Evolutionary conservation across 768 basidiomycete species (phyloP), one percentile per base, ranked within the genome.

Genomic region (Floccularia luteovirens): DNA sequence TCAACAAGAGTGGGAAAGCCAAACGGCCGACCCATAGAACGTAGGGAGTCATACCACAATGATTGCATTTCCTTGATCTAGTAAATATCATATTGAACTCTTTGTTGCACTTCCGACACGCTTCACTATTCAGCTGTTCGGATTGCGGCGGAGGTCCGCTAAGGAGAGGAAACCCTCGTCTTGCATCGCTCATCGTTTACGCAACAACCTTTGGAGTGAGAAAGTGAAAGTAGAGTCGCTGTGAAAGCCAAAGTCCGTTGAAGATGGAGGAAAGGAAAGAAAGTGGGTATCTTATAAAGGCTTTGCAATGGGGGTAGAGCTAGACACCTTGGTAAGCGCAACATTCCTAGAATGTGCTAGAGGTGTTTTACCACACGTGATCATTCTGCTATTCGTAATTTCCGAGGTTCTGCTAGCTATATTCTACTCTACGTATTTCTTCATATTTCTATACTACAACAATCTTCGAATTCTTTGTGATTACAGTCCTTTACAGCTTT

Each of bases 11-110:
- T n/a, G n/a, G n/a, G n/a, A n/a, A n/a, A n/a, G n/a, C n/a, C n/a
- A n/a, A n/a, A n/a, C n/a, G n/a, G n/a, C n/a, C n/a, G n/a, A n/a
- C n/a, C n/a, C n/a, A n/a, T n/a, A n/a, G n/a, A n/a, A n/a, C n/a
- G n/a, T n/a, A n/a, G n/a, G n/a, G n/a, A n/a, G 5, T 47, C 77
- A 48, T 53, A 83, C 85, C 83, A 54, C 85, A 88, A 50, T 88
- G 85, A 54, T 82, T 76, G 56, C 85, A 88, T 45, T 61, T 73
- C 48, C 75, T 72, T 34, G 76, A 69, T 38, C 85, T 64, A 41
- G 75, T 63, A 50, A 88, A 78, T 36, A 87, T 43, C 14, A 82
- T 54, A 49, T 70, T 78, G 54, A 87, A 87, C 52, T 87, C 84
- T 55, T 70, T 86, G 54, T 67, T 74, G 53, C 85, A 88, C 55